Conservation (phyloP, 208 protist genomes). For the Zelonia costaricensis region DNA sequence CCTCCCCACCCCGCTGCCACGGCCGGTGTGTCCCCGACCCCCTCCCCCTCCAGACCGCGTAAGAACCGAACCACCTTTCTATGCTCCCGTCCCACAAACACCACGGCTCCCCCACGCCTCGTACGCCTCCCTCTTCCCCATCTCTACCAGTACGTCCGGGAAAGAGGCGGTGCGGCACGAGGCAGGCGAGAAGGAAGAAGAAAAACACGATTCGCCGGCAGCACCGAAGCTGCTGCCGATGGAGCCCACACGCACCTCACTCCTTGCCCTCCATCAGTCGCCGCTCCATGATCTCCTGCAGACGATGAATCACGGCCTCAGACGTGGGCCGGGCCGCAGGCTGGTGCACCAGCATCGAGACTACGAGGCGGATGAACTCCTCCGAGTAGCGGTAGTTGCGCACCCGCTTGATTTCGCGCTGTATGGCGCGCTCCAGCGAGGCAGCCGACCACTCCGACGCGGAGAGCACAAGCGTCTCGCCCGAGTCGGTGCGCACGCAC, state of each 20-base stretch:
- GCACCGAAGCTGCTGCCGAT: background rate
- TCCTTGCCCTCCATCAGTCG: conserved; percentile 32
- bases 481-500: conserved; percentile 50
- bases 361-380: conserved; percentile 57
- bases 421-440: conserved; percentile 48
- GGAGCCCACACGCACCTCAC: background rate
- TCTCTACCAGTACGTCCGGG: too few species aligned
- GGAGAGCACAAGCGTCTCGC: conserved; percentile 52
- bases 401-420: conserved; percentile 36
- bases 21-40: too few species aligned
- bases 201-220: background rate
- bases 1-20: too few species aligned
- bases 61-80: too few species aligned
- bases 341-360: conserved; percentile 66
- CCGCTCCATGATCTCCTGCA: conserved; percentile 64
- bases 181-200: conserved; percentile 13
- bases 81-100: too few species aligned
- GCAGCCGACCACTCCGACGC: conserved; percentile 51
- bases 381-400: conserved; percentile 54
- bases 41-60: too few species aligned
- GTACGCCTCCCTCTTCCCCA: too few species aligned
- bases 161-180: background rate
- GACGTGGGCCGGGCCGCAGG: conserved; percentile 51
- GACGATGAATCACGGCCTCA: conserved; percentile 34
- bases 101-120: too few species aligned